These are phyloP conservation scores for Podaxis sp. DNA, from an alignment of 768 basidiomycete species.

Conservation along the genomic window DNA sequence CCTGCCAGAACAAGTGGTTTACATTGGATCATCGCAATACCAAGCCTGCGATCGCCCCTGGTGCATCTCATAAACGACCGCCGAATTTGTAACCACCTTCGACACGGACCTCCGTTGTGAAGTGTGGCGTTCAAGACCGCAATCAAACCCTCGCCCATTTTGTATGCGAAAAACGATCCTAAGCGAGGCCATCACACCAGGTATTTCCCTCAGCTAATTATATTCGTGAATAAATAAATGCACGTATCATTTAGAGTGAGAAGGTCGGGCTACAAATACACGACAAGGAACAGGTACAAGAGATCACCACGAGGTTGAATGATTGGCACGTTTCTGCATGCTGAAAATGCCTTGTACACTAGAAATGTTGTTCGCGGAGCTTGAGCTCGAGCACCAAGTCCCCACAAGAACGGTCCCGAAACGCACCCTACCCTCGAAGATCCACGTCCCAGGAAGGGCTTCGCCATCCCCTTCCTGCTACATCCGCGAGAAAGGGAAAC, in stretches of 20 bases:
- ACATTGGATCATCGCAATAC: background rate
- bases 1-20: background rate
- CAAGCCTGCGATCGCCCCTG: background rate
- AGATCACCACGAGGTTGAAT: slow-evolving; percentile 17
- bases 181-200: background rate
- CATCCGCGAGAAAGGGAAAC: slow-evolving; percentile 3
- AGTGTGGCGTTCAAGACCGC: background rate
- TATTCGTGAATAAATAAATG: background rate
- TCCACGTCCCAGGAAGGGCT: slow-evolving; percentile 44
- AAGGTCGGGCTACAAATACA: background rate
- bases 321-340: slow-evolving; percentile 37
- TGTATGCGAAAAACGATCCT: background rate
- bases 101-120: background rate
- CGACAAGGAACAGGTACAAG: background rate
- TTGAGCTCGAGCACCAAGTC: slow-evolving; percentile 35
- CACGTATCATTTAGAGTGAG: background rate
- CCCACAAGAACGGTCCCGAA: slow-evolving; percentile 52
- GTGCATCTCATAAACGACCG: background rate
- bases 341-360: slow-evolving; percentile 56
- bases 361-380: slow-evolving; percentile 15
- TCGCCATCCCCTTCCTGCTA: slow-evolving; percentile 42
- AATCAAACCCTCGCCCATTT: background rate
- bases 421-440: slow-evolving; percentile 55
- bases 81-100: background rate
- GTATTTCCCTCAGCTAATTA: background rate